Percentiles rank a stretch among this genome's conserved stretches.
Evolutionary conservation across 148 eudicot species (phyloP).

Genomic region (Chenopodium suecicum): DNA sequence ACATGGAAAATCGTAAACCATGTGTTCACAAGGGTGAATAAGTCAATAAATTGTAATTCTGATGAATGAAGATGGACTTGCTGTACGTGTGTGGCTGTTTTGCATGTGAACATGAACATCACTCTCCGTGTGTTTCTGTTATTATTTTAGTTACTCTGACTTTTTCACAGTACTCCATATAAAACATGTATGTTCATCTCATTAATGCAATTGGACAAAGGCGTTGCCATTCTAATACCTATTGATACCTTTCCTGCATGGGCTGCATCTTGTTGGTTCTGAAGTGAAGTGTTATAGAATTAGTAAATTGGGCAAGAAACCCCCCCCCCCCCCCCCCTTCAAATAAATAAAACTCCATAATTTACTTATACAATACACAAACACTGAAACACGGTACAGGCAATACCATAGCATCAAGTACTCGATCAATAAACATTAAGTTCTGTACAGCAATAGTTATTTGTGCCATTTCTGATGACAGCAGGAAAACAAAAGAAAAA

Average conservation of each 20-base stretch:
- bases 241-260: not conserved
- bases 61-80: not conserved
- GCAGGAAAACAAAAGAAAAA: not conserved
- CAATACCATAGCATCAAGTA: not conserved
- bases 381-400: not conserved
- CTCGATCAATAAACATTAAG: not conserved
- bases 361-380: not conserved
- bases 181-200: not conserved
- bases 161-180: not conserved
- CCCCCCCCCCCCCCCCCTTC: too few species aligned
- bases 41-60: not conserved
- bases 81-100: conserved; percentile 5
- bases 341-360: not conserved
- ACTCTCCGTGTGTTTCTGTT: not conserved
- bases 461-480: not conserved
- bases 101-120: not conserved
- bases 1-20: not conserved
- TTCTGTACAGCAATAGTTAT: not conserved
- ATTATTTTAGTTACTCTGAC: not conserved
- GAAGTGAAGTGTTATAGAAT: not conserved
- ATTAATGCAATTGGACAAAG: not conserved
- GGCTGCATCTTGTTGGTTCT: not conserved
- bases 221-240: not conserved
- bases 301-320: not conserved
- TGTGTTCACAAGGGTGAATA: not conserved